Percentiles rank a stretch among this genome's conserved stretches.
These are phyloP conservation scores for Corynespora cassiicola DNA, from an alignment of 2,329 filamentous ascomycete species.

Conservation along the genomic window DNA sequence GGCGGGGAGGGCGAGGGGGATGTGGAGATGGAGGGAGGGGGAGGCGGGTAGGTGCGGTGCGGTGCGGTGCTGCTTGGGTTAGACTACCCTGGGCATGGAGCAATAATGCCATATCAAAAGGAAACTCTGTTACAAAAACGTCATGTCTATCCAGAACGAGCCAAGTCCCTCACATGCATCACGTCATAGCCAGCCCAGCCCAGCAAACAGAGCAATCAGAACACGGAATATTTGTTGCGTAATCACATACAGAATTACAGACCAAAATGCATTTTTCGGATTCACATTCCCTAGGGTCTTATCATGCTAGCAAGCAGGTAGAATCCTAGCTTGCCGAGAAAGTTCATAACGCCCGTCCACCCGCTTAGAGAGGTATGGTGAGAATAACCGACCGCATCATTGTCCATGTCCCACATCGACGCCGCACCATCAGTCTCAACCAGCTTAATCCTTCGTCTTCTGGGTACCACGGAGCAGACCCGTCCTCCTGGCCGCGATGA, in stretches of 20 bases:
- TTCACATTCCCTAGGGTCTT: conserved; percentile 46
- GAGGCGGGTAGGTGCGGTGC: conserved; percentile 15
- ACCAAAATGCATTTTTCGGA: conserved; percentile 44
- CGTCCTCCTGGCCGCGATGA: conserved; percentile 99
- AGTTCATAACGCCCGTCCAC: conserved; percentile 47
- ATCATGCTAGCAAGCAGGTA: conserved; percentile 42
- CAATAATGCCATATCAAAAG: too few species aligned
- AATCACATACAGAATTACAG: conserved; percentile 34
- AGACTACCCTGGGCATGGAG: too few species aligned
- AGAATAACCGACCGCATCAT: conserved; percentile 45
- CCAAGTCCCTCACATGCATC: too few species aligned
- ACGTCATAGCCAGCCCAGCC: conserved; percentile 1
- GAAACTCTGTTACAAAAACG: too few species aligned
- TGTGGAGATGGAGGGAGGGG: conserved; percentile 10
- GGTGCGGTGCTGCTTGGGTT: too few species aligned
- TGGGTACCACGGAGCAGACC: conserved; percentile 99
- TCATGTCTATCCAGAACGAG: too few species aligned
- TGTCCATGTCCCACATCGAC: conserved; percentile 34
- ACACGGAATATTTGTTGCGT: too few species aligned
- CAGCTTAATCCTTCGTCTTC: conserved; percentile 87
- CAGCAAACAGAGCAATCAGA: too few species aligned
- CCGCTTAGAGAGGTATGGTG: conserved; percentile 44
- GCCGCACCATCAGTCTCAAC: conserved; percentile 31
- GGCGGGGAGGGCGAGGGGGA: conserved; percentile 17
- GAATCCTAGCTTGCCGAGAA: conserved; percentile 40